Evolutionary conservation across 1,139 yeast species (phyloP), one percentile per base, ranked within the genome.

Genomic region (Sugiyamaella japonica): DNA sequence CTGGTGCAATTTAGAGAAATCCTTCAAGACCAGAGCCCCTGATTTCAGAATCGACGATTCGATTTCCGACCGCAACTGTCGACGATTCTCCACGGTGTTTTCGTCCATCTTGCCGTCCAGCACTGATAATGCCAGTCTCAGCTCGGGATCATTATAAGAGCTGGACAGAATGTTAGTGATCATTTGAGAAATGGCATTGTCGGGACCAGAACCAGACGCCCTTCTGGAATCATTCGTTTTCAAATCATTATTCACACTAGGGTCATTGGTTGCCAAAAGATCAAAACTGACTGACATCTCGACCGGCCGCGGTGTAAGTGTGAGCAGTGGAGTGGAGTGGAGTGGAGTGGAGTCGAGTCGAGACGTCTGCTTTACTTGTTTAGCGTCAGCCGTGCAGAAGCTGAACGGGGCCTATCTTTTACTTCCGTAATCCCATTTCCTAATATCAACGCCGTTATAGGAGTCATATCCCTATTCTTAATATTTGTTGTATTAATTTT

Each of bases 31-130:
- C 13, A 70, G 65, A 3, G 81, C 73, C 62, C 88, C 89, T 53
- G 81, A 81, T 59, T 79, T 81, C 55, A 89, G 73, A 43, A 89
- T 73, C 56, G 87, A 90, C n/a, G 76, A 76, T 63, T 89, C 96
- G 13, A 89, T 76, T 51, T 80, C 82, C 45, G 89, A 83, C 53
- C 89, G 76, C 55, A 89, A 73, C 48, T 82, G 78, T 61, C 86
- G 78, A 69, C 83, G 78, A 46, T 65, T 52, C 41, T 63, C 72
- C 2, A 68, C 67, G 4, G 71, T 67, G 56, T 70, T 71, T 31
- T 63, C 64, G 40, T 61, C 61, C 15, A 72, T 57, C 28, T 67
- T 59, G 32, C 61, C 56, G 37, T 72, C 73, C 37, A 75, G 61
- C 7, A 67, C 63, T 36, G 59, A 58, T 48, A 75, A 61, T 6